These are phyloP conservation scores for Verticillium klebahnii DNA, from an alignment of 2,329 filamentous ascomycete genomes.

Conservation along the genomic window DNA sequence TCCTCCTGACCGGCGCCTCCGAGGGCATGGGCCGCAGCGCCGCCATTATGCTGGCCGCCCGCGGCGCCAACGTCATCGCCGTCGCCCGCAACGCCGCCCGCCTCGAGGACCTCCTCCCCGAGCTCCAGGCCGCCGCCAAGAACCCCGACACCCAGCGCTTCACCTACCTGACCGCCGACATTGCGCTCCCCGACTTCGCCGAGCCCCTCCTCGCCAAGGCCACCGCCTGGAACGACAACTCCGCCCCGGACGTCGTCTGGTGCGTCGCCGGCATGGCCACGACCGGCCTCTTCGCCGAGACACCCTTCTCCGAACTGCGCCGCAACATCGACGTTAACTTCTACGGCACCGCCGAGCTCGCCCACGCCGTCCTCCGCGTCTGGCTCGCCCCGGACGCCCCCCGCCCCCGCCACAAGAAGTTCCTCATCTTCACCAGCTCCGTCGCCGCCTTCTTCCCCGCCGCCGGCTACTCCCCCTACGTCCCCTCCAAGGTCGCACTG, in stretches of 20 bases:
- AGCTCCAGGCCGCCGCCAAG: constrained; percentile 62
- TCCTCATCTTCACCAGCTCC: constrained; percentile 85
- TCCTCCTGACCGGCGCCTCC: constrained; percentile 85
- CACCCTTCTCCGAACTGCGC: constrained; percentile 60
- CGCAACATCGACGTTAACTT: constrained; percentile 91
- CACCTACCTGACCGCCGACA: constrained; percentile 77
- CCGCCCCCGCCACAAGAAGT: constrained; percentile 49
- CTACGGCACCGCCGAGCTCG: constrained; percentile 81
- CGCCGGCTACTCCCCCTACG: constrained; percentile 79
- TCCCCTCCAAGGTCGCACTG: constrained; percentile 80
- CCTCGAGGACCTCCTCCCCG: constrained; percentile 58
- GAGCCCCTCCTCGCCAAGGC: constrained; percentile 65
- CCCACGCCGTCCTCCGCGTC: constrained; percentile 68
- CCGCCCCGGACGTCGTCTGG: constrained; percentile 82
- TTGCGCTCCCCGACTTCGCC: constrained; percentile 67
- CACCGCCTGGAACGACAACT: constrained; percentile 71
- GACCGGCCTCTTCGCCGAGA: constrained; percentile 75
- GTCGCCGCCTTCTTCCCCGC: constrained; percentile 70
- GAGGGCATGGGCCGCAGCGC: constrained; percentile 84
- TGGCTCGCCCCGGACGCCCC: constrained; percentile 60
- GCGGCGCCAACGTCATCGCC: constrained; percentile 83
- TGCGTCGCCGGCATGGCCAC: constrained; percentile 73
- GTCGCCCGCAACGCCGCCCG: constrained; percentile 74
- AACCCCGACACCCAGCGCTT: constrained; percentile 69
- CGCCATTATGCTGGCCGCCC: constrained; percentile 68